A percentile compares a stretch with the other conserved stretches of the same genome.
Evolutionary conservation across 768 basidiomycete genomes (phyloP).

Genomic region (Suillus alpinus): DNA sequence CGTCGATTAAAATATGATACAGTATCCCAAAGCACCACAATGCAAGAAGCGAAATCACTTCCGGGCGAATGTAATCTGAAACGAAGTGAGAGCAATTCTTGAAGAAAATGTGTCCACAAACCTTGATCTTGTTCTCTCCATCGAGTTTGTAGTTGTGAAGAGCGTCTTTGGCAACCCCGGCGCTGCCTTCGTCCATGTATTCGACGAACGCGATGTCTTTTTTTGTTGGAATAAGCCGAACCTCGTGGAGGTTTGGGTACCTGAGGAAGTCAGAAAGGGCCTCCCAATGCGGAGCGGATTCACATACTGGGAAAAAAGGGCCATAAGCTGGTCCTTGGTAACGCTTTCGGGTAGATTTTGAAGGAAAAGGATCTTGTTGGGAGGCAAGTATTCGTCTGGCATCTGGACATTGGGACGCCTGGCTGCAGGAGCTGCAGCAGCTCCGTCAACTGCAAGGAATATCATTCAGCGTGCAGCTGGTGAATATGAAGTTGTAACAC

Average conservation of each 20-base stretch:
- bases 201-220: conserved; percentile 99
- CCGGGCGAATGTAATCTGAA: conserved; percentile 72
- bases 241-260: conserved; percentile 94
- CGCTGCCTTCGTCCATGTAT: conserved; percentile 88
- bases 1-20: conserved; percentile 23
- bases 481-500: conserved; percentile 2
- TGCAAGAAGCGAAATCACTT: conserved; percentile 45
- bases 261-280: conserved; percentile 36
- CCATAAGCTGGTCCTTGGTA: conserved; percentile 88
- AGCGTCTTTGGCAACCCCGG: conserved; percentile 90
- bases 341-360: conserved; percentile 94
- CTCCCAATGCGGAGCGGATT: not conserved
- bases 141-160: conserved; percentile 97
- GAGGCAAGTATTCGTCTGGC: conserved; percentile 99
- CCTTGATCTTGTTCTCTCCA: conserved; percentile 99
- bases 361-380: conserved; percentile 98
- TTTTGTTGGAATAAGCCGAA: conserved; percentile 97
- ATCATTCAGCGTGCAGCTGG: conserved; percentile 1
- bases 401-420: conserved; percentile 89
- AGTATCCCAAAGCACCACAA: conserved; percentile 23
- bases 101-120: conserved; percentile 25
- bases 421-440: conserved; percentile 57
- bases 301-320: conserved; percentile 86
- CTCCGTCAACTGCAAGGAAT: conserved; percentile 60
- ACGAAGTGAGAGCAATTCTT: conserved; percentile 9